Percentiles rank a stretch among this genome's conserved stretches.
These are phyloP conservation scores for Hypocrella siamensis DNA, from an alignment of 2,329 filamentous ascomycete genomes.

Conservation along the genomic window DNA sequence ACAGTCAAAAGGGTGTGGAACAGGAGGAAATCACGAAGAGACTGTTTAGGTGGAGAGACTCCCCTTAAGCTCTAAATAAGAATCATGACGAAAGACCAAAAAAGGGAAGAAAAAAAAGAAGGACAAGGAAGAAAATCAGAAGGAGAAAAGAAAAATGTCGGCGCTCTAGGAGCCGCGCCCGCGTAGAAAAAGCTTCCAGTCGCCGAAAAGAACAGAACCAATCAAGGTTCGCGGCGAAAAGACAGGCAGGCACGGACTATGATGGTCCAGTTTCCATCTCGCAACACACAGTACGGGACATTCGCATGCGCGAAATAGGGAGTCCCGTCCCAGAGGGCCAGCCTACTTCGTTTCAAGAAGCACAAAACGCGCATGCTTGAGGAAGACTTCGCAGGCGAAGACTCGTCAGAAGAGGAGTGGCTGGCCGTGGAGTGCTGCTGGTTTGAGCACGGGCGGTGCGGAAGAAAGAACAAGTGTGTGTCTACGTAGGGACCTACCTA, in stretches of 20 bases:
- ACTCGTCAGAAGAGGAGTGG: constrained; percentile 18
- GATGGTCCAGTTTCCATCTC: constrained; percentile 30
- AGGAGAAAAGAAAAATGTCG: constrained; percentile 26
- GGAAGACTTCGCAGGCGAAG: constrained; percentile 15
- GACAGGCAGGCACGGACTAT: constrained; percentile 39
- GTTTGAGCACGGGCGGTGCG: background rate
- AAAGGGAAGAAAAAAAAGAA: too few species aligned
- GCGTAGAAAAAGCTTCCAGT: constrained; percentile 18
- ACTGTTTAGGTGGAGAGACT: too few species aligned
- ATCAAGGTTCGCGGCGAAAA: too few species aligned
- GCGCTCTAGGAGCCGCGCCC: constrained; percentile 36
- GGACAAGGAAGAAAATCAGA: too few species aligned
- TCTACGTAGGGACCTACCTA: too few species aligned
- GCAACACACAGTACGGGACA: constrained; percentile 17
- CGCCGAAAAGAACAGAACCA: too few species aligned
- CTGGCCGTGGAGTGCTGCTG: constrained; percentile 14
- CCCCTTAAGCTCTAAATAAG: too few species aligned
- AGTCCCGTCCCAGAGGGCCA: constrained; percentile 13
- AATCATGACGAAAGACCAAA: too few species aligned
- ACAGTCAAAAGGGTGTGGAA: too few species aligned
- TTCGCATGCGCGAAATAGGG: too few species aligned
- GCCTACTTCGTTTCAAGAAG: constrained; percentile 18
- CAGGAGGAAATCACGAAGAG: too few species aligned
- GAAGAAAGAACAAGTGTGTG: too few species aligned
- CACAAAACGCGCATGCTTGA: constrained; percentile 19